phyloP scores from a whole-genome alignment of 2,329 filamentous ascomycete species.

The Fusarium albosuccineum region DNA sequence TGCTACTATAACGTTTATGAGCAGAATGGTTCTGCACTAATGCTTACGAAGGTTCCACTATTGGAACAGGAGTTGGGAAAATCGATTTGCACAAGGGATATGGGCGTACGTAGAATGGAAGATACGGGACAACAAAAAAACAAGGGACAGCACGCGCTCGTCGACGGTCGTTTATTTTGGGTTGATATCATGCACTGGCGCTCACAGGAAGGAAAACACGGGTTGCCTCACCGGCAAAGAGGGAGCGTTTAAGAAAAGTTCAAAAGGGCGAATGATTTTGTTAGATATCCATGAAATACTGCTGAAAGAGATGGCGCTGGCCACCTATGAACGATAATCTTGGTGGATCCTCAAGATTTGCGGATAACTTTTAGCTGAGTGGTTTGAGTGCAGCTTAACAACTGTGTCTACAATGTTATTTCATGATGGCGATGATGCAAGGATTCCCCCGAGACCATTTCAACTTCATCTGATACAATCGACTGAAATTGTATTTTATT shows the following conservation, averaged over 20 bases:
- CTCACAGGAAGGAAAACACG: slow-evolving; percentile 34
- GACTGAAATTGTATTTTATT: no score
- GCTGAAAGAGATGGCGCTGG: slow-evolving; percentile 14
- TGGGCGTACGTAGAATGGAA: slow-evolving; percentile 41
- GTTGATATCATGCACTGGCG: slow-evolving; percentile 26
- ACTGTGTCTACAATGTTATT: no score
- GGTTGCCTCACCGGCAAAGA: slow-evolving; percentile 37
- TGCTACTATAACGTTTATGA: slow-evolving; percentile 12
- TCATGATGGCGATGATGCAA: not conserved
- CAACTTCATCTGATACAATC: no score
- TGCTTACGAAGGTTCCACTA: slow-evolving; percentile 28
- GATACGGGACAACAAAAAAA: slow-evolving; percentile 21
- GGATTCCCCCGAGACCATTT: no score
- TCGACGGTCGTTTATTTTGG: slow-evolving; percentile 28
- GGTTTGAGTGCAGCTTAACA: no score
- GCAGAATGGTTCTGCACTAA: slow-evolving; percentile 24
- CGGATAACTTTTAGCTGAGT: no score
- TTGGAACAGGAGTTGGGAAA: slow-evolving; percentile 42
- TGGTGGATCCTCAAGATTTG: not conserved
- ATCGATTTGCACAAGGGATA: slow-evolving; percentile 32
- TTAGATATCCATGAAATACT: slow-evolving; percentile 31
- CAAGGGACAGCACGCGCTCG: slow-evolving; percentile 38
- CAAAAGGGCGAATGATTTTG: slow-evolving; percentile 7
- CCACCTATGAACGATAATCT: slow-evolving; percentile 5
- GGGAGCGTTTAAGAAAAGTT: slow-evolving; percentile 29